Evolutionary conservation across 345 rosid species (phyloP), one percentile per base, ranked within the genome.

Genomic region (Eucalyptus tenuipes): DNA sequence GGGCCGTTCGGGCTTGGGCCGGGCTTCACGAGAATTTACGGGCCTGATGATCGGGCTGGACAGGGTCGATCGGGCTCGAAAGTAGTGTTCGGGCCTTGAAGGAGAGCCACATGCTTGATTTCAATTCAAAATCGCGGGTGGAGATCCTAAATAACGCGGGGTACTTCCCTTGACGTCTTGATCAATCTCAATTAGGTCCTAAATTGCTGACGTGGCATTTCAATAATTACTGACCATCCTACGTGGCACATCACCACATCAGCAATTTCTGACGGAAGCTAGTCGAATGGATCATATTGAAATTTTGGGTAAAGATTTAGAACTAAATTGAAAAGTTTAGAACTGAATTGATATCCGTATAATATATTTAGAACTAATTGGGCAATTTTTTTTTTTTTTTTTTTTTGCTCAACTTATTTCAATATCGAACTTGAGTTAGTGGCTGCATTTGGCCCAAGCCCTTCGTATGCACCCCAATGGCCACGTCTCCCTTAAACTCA

Each of bases 291-390:
- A 59, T 0, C n/a, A 3, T 27, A 11, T 59, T 25, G 31, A 13
- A 59, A 59, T 59, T 59, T 59, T 6, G 0, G 0, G 3, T 22
- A 55, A 22, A 55, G 6, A 8, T 55, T 55, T 4, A 9, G 0
- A 6, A 2, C 0, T 22, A 55, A 1, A 55, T 55, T 4, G 0
- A 24, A 55, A 55, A 22, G 1, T 55, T 55, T 1, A 24, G 0
- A 0, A 24, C 0, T 55, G 4, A 55, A 24, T 55, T 55, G 0
- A 2, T 1, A 55, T 55, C 1, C 0, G 0, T 27, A 27, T 5
- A 5, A 12, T 27, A 59, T 29, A 3, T 59, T 27, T 59, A 59
- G 0, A 29, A 27, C 1, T 1, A 27, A 27, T 59, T 27, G 3
- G 5, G 14, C 20, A n/a, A n/a, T 14, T 14, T 64, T 33, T 0